These are phyloP conservation scores for Drechslerella coelobrocha DNA, from an alignment of 2,329 filamentous ascomycete species.

Conservation along the genomic window DNA sequence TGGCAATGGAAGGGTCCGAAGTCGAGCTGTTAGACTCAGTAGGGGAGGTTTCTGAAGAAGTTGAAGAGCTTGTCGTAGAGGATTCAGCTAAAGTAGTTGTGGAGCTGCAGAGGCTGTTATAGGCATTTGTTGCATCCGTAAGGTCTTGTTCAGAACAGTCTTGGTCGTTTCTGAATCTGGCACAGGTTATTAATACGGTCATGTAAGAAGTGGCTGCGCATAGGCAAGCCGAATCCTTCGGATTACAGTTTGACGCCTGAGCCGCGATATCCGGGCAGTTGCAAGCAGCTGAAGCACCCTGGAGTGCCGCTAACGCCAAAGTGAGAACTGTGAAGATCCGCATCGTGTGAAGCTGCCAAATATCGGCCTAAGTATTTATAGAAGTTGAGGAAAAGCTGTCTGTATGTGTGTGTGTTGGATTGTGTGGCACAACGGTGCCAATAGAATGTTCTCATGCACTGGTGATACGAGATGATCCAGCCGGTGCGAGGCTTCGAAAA, in stretches of 20 bases:
- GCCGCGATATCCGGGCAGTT: conserved; percentile 29
- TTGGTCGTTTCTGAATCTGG: conserved; percentile 27
- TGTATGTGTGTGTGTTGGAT: not conserved
- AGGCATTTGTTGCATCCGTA: conserved; percentile 14
- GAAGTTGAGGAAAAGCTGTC: not conserved
- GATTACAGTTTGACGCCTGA: conserved; percentile 15
- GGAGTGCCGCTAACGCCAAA: conserved; percentile 17
- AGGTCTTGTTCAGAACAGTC: conserved; percentile 37
- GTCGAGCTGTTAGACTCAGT: too few relatives aligned
- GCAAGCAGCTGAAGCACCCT: conserved; percentile 33
- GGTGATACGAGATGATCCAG: conserved; percentile 26
- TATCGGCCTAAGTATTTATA: not conserved
- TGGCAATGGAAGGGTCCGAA: not conserved
- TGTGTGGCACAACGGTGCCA: not conserved
- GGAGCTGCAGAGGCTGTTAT: not conserved
- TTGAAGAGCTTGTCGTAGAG: conserved; percentile 20
- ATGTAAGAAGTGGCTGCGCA: conserved; percentile 21
- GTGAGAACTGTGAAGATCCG: conserved; percentile 37
- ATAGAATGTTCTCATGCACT: conserved; percentile 26
- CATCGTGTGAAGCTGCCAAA: conserved; percentile 18
- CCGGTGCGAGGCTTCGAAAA: not conserved
- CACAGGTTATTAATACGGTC: conserved; percentile 22
- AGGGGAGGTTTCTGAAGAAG: not conserved
- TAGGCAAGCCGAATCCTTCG: conserved; percentile 24
- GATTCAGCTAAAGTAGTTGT: conserved; percentile 10